These are phyloP conservation scores for Sphaceloma murrayae DNA, from an alignment of 2,329 filamentous ascomycete genomes.

Conservation along the genomic window DNA sequence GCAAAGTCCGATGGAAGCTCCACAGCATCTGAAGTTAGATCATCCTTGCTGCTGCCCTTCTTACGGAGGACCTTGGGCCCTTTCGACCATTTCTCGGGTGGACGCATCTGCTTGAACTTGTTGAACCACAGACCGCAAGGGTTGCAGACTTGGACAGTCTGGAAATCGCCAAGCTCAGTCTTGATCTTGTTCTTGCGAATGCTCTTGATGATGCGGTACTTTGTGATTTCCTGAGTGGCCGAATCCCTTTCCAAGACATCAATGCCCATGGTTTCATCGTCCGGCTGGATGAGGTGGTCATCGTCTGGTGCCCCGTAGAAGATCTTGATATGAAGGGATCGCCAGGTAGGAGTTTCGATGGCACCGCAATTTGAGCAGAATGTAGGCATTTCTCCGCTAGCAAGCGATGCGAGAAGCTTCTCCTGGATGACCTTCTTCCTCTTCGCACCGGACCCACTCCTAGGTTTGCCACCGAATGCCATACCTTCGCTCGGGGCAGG, in stretches of 20 bases:
- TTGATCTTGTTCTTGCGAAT: conserved; percentile 43
- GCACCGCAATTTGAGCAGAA: conserved; percentile 90
- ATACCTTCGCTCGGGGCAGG: conserved; percentile 28
- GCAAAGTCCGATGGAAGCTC: conserved; percentile 17
- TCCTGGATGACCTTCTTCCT: conserved; percentile 56
- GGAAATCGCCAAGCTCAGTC: conserved; percentile 42
- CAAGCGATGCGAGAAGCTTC: conserved; percentile 50
- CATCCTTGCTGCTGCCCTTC: conserved; percentile 27
- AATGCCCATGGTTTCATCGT: conserved; percentile 65
- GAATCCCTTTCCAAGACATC: conserved; percentile 55
- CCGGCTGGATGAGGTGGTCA: conserved; percentile 61
- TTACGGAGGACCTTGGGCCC: conserved; percentile 23
- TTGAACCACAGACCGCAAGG: conserved; percentile 92
- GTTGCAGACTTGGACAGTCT: conserved; percentile 75
- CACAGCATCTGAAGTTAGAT: conserved; percentile 14
- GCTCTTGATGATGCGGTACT: conserved; percentile 74
- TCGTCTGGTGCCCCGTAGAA: conserved; percentile 57
- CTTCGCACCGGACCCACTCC: conserved; percentile 47
- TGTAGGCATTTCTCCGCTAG: conserved; percentile 72
- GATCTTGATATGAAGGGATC: conserved; percentile 79
- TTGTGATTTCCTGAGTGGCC: conserved; percentile 48
- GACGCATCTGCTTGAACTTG: conserved; percentile 78
- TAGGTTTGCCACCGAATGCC: conserved; percentile 15
- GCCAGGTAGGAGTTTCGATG: conserved; percentile 93
- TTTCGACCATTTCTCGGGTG: conserved; percentile 62